phyloP scores from a whole-genome alignment of 2,329 filamentous ascomycete genomes.

The Incumbomyces delicatus region DNA sequence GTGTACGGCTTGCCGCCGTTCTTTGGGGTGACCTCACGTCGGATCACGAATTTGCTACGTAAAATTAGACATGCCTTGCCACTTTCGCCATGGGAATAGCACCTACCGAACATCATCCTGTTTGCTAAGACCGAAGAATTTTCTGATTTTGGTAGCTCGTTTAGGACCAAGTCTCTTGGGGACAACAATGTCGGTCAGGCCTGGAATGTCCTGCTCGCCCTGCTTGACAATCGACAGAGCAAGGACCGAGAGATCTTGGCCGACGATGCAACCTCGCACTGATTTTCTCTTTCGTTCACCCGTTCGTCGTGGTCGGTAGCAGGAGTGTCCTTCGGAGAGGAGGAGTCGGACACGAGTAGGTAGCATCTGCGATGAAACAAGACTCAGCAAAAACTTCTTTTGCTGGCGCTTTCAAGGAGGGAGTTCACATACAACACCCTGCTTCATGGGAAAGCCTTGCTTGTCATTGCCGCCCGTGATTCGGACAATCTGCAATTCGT shows the following conservation, averaged over 20 bases:
- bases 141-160: slow-evolving; percentile 99
- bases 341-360: slow-evolving; percentile 97
- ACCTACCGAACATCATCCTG: slow-evolving; percentile 95
- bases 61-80: slow-evolving; percentile 38
- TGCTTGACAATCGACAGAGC: slow-evolving; percentile 96
- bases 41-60: slow-evolving; percentile 99
- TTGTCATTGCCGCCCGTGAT: slow-evolving; percentile 99
- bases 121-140: slow-evolving; percentile 99
- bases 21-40: slow-evolving; percentile 94
- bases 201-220: slow-evolving; percentile 87
- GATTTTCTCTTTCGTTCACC: slow-evolving; percentile 99
- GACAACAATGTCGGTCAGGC: slow-evolving; percentile 93
- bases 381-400: slow-evolving; percentile 19
- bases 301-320: slow-evolving; percentile 95
- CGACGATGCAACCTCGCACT: slow-evolving; percentile 97
- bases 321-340: slow-evolving; percentile 92
- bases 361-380: slow-evolving; percentile 53
- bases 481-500: slow-evolving; percentile 19
- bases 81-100: slow-evolving; percentile 24
- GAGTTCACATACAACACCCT: slow-evolving; percentile 62
- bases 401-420: slow-evolving; percentile 22
- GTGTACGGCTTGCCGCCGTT: slow-evolving; percentile 95
- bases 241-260: slow-evolving; percentile 86
- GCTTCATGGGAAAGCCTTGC: slow-evolving; percentile 99
- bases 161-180: slow-evolving; percentile 99